Evolutionary conservation across 2,329 filamentous ascomycete genomes (phyloP), one percentile per base, ranked within the genome.

Genomic region (Pseudocercospora macadamiae): DNA sequence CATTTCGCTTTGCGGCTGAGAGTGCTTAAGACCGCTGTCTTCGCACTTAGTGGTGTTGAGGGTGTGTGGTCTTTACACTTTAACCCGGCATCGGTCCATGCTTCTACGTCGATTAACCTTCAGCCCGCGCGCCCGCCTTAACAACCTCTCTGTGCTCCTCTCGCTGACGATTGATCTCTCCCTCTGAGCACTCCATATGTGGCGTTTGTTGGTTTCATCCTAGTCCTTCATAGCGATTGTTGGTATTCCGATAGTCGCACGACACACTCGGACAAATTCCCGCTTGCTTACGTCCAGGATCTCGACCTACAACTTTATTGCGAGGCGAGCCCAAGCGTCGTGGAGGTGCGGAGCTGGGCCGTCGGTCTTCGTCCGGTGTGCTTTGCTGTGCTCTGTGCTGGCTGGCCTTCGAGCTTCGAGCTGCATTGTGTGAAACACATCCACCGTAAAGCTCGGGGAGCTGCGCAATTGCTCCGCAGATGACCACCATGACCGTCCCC

Each of bases 401-500:
- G 6, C 28, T 6, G 28, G 28, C 28, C 6, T 32, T 6, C 28
- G 4, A 32, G 9, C 25, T 49, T 28, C 7, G 26, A 18, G 25
- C 25, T 49, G 45, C n/a, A n/a, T n/a, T n/a, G n/a, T n/a, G n/a
- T 49, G 16, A 28, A 16, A 16, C 47, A 49, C 47, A 49, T 49
- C 47, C 25, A 30, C 26, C 47, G 47, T n/a, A 49, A 49, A 49
- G 45, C 45, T 32, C 45, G 23, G 10, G 8, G 45, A 19, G 26
- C 12, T 49, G 3, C 16, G 47, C 47, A 21, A 19, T 12, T 21
- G 34, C 36, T 45, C 23, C 10, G 32, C 45, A 45, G 53, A 60
- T 64, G 59, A 58, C 51, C 47, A 58, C 62, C 54, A 60, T 60
- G 54, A 62, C 59, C 12, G 25, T 60, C 30, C 55, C 63, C 23